Percentiles rank a stretch among this genome's conserved stretches.
Evolutionary conservation across 306 rosid genomes (phyloP).

Genomic region (Astragalus glycyphyllos): DNA sequence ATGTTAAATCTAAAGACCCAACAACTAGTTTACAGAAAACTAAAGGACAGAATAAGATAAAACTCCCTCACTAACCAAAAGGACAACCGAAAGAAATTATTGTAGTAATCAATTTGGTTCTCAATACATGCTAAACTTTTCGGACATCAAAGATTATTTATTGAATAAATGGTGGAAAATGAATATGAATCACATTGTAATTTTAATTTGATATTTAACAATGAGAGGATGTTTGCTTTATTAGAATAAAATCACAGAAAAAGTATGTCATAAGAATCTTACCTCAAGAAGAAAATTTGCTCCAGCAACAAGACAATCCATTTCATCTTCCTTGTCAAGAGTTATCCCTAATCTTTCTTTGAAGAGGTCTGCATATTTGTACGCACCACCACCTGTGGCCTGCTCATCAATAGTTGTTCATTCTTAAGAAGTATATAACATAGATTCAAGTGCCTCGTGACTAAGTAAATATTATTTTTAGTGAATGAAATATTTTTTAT

Average conservation of each 20-base stretch:
- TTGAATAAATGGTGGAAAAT: constrained; percentile 30
- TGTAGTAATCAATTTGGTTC: too few relatives aligned
- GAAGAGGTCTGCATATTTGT: constrained; percentile 78
- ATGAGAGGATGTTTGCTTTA: constrained; percentile 25
- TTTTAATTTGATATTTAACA: constrained; percentile 19
- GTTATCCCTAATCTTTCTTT: constrained; percentile 74
- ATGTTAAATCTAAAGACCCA: constrained; percentile 33
- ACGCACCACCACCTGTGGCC: constrained; percentile 99
- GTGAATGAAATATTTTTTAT: constrained; percentile 3
- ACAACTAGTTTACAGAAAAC: neutral
- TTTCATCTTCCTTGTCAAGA: constrained; percentile 96
- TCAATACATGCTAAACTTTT: constrained; percentile 6
- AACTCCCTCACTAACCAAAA: neutral
- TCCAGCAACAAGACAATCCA: constrained; percentile 97
- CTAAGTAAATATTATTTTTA: constrained; percentile 31
- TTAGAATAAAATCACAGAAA: constrained; percentile 25
- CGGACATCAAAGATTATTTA: constrained; percentile 13
- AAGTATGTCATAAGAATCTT: constrained; percentile 44
- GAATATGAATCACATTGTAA: constrained; percentile 6
- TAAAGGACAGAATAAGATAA: neutral
- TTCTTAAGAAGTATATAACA: constrained; percentile 44
- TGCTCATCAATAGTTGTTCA: constrained; percentile 55
- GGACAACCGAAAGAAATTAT: neutral
- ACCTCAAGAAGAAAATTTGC: constrained; percentile 97
- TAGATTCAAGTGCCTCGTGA: constrained; percentile 38